Evolutionary conservation across 805 yeast species (phyloP), one percentile per base, ranked within the genome.

Genomic region (Wickerhamomyces pijperi): DNA sequence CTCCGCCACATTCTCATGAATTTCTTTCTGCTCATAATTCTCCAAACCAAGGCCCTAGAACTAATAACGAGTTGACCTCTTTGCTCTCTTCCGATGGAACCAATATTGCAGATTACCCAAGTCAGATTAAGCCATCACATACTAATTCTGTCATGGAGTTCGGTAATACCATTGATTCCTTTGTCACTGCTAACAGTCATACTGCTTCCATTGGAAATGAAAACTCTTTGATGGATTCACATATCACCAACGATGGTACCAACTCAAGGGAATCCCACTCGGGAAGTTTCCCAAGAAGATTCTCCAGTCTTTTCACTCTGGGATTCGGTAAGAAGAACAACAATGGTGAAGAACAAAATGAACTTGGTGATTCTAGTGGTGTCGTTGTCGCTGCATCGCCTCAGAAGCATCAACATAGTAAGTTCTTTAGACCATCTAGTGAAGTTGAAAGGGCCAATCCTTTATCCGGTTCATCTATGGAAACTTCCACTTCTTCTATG

Each of bases 251-350:
- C 35, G 28, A 5, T 17, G 38, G 39, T n/a, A 33, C 29, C 19
- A 37, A 34, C 29, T 5, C 41, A 4, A 40, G 43, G 28, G 42
- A 40, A 19, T 46, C 44, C 32, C 40, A 42, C 23, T 42, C 47
- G 11, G 49, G 51, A 4, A 49, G 57, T 34, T 55, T 61, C 9
- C 59, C 60, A 32, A 55, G 56, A 43, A 50, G 58, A 31, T 46
- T 58, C 34, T 56, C 61, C 1, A 51, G 42, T 39, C 58, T 52
- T 3, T 50, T 58, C 35, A 42, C 9, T 11, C 14, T 25, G n/a
- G 29, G 48, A 2, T 58, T 58, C 37, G 57, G 57, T 17, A 52
- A 41, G 35, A 53, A 48, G 36, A 42, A 28, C 34, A 41, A 39
- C 17, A 29, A 16, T 15, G 42, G 36, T 7, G 19, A 34, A 8